A percentile compares a stretch with the other conserved stretches of the same genome.
Evolutionary conservation across 352 stramenopile species (phyloP).

Genomic region (Globisporangium nagaii): DNA sequence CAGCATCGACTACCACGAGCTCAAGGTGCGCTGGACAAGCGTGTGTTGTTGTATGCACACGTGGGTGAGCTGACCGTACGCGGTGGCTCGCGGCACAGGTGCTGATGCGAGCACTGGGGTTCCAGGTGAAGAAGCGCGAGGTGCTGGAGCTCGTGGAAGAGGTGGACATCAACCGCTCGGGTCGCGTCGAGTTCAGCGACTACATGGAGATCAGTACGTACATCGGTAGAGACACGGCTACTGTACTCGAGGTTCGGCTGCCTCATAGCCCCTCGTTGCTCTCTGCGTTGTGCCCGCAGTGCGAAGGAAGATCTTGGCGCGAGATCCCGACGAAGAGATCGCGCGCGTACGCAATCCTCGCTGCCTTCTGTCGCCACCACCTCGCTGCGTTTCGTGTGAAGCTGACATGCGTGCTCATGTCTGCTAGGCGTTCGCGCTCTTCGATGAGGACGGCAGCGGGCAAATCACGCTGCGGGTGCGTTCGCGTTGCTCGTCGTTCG

Average conservation of each 20-base stretch:
- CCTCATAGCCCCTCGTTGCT: no score
- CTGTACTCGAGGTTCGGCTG: no score
- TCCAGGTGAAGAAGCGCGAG: slow-evolving; percentile 87
- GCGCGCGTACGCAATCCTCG: slow-evolving; percentile 31
- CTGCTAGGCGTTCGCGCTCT: slow-evolving; percentile 88
- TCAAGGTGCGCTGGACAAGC: slow-evolving; percentile 64
- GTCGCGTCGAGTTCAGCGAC: slow-evolving; percentile 85
- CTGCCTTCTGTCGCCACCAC: no score
- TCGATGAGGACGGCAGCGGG: slow-evolving; percentile 89
- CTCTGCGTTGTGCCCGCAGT: slow-evolving; percentile 24
- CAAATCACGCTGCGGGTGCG: slow-evolving; percentile 80
- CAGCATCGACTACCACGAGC: slow-evolving; percentile 90
- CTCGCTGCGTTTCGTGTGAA: background rate
- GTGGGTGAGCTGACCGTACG: background rate
- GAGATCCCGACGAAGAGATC: slow-evolving; percentile 92
- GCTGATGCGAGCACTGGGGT: slow-evolving; percentile 91
- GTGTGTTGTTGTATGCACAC: background rate
- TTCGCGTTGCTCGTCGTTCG: background rate
- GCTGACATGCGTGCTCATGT: background rate
- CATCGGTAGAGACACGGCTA: no score
- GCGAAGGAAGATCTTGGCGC: slow-evolving; percentile 70
- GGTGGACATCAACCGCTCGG: slow-evolving; percentile 81
- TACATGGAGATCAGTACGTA: slow-evolving; percentile 89
- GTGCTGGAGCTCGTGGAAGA: slow-evolving; percentile 88
- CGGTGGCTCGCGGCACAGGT: slow-evolving; percentile 20